Evolutionary conservation across 2,329 filamentous ascomycete genomes (phyloP), one percentile per base, ranked within the genome.

Genomic region (Cryphonectria naterciae): DNA sequence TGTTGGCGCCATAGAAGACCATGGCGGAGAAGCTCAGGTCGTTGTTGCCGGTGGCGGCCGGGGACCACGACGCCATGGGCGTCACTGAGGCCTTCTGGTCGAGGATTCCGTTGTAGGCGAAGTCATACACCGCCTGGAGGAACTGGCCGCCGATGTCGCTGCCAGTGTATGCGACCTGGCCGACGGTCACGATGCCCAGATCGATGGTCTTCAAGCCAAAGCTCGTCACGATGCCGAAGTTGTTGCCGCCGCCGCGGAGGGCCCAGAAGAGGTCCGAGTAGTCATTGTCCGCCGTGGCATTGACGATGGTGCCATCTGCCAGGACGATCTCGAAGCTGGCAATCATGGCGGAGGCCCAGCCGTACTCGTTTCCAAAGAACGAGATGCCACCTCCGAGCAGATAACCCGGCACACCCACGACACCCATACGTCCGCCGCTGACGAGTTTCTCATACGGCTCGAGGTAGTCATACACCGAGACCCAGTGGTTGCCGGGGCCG

Each of bases 331-430:
- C 66, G 35, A 49, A 60, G 41, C 56, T 62, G 41, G 56, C 66
- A 39, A 68, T 43, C 25, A 49, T 61, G 32, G 66, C 66, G 13
- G 66, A 68, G 32, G 54, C 66, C 66, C 66, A 68, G 66, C 35
- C 68, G n/a, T 65, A 79, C 71, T 79, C 81, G 1, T 78, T 80
- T 22, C 56, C 56, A n/a, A 68, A 79, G 72, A 79, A 81, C 1
- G 78, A 79, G 28, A 80, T 74, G 1, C 78, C 79, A 66, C 81
- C 81, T 63, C 77, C 77, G 1, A 79, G 73, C 54, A 77, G 69
- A 56, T 79, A 73, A 4, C 77, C 77, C 3, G 75, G 74, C 2
- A 80, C 77, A 54, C 77, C 79, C 22, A 79, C 77, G 8, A 72
- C 69, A 1, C 75, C 77, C 25, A 78, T 73, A 61, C 78, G 75